A percentile compares a stretch with the other conserved stretches of the same genome.
phyloP scores from a whole-genome alignment of 371 early-diverging fungal species.

The Apophysomyces variabilis region DNA sequence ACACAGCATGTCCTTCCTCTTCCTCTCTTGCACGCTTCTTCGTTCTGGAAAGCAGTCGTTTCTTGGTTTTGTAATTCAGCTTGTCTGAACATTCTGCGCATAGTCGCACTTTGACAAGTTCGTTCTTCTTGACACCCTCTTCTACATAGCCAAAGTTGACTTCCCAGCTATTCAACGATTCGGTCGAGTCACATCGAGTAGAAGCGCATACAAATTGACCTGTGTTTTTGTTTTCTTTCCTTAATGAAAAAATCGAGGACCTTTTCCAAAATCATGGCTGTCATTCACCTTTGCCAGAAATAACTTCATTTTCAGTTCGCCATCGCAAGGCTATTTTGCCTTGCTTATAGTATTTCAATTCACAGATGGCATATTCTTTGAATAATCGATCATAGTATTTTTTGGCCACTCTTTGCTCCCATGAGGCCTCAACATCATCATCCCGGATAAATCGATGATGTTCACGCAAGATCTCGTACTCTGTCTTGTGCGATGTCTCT shows the following conservation, averaged over 20 bases:
- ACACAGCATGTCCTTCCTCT: conserved; percentile 14
- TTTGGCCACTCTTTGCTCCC: conserved; percentile 85
- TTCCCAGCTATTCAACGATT: conserved; percentile 77
- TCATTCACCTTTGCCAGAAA: conserved; percentile 73
- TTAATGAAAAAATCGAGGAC: background rate
- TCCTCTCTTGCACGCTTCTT: conserved; percentile 7
- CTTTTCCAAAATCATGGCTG: background rate
- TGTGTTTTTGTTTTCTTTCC: background rate
- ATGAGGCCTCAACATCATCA: conserved; percentile 54
- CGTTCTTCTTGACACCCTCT: conserved; percentile 71
- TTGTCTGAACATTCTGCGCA: conserved; percentile 70
- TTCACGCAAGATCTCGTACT: conserved; percentile 58
- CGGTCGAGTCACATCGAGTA: conserved; percentile 53
- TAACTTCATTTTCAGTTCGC: conserved; percentile 81
- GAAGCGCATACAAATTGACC: conserved; percentile 79
- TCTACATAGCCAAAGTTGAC: conserved; percentile 86
- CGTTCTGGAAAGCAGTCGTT: conserved; percentile 22
- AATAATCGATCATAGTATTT: conserved; percentile 86
- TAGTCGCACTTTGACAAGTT: conserved; percentile 80
- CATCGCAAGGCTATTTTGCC: conserved; percentile 84
- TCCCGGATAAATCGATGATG: conserved; percentile 41
- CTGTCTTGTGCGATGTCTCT: conserved; percentile 59
- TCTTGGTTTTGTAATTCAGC: conserved; percentile 44
- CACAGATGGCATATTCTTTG: conserved; percentile 86
- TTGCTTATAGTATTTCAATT: conserved; percentile 75